Base-by-base conservation (phyloP, 129 eudicot species). In the Artemisia argyi region DNA sequence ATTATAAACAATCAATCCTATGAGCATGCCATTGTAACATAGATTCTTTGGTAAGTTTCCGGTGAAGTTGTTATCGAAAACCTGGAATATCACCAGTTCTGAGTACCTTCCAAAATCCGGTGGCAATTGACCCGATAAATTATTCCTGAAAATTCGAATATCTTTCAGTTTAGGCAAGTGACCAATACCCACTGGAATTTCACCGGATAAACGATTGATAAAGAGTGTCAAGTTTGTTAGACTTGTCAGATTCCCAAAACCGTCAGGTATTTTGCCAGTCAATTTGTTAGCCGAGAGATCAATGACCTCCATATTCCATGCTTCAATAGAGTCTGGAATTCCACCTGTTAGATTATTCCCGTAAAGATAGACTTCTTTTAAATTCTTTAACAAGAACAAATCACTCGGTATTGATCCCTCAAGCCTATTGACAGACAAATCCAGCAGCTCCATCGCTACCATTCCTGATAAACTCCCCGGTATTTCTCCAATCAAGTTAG, bases 401-500 rank as follows among this genome's bases (percentile, higher is more conserved):
- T 81, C 70, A n/a, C 46, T 42, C 0, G 93, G 93, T 59, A 87
- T 84, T 5, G 46, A 53, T 11, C 93, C 93, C n/a, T 14, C 71
- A 68, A 87, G 65, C 7, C 30, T 3, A 49, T 86, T 86, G 14
- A 4, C 46, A 0, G 84, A 80, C 3, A 86, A 52, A 46, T 83
- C 91, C 35, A 30, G 6, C 35, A 30, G 35, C 35, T 30, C 35
- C 35, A 30, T 30, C 6, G 35, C 35, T 6, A 73, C 16, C 76
- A 81, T 69, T 32, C 75, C 69, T 11, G 78, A 81, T 44, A 83
- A 55, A 58, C 30, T 58, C 12, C 71, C 78, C 1, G 91, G 88
- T 5, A 86, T 83, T 19, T 83, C 86, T 62, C 91, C 88, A 0
- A 80, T 75, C 82, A 86, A 75, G 66, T 75, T 78, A 8, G 83